These are phyloP conservation scores for Penicillium verhagenii DNA, from an alignment of 495 filamentous ascomycete genomes.

Conservation along the genomic window DNA sequence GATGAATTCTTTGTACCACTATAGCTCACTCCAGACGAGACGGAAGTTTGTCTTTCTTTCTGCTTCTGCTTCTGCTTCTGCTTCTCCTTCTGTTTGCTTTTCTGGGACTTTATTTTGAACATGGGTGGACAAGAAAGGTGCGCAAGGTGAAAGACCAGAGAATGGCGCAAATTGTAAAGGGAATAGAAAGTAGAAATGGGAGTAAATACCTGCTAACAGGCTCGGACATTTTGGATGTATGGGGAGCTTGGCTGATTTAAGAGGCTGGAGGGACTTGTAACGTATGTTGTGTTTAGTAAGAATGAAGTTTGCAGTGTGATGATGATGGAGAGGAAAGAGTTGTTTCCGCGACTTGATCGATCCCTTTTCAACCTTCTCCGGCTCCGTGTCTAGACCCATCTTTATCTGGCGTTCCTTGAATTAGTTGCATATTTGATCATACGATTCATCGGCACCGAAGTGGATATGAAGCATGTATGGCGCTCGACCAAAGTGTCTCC, in stretches of 20 bases:
- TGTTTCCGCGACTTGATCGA: neutral
- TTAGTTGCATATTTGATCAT: slow-evolving; percentile 4
- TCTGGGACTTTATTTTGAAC: slow-evolving; percentile 8
- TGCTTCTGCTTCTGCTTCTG: slow-evolving; percentile 13
- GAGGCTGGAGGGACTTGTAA: neutral
- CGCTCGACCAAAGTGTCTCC: slow-evolving; percentile 4
- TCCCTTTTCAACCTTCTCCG: slow-evolving; percentile 6
- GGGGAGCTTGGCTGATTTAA: neutral
- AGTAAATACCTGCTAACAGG: slow-evolving; percentile 10
- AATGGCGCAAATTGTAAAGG: neutral
- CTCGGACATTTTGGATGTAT: slow-evolving; percentile 6
- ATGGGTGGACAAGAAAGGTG: neutral
- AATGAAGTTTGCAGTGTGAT: neutral
- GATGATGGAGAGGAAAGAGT: slow-evolving; percentile 2
- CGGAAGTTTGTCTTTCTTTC: slow-evolving; percentile 1
- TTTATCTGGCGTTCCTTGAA: neutral
- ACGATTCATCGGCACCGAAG: slow-evolving; percentile 5
- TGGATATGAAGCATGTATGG: slow-evolving; percentile 1
- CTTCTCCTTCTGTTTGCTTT: slow-evolving; percentile 8
- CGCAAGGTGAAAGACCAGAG: neutral
- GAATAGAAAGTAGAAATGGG: slow-evolving; percentile 1
- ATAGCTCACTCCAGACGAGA: neutral
- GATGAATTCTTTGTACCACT: slow-evolving; percentile 7
- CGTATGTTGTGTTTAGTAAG: slow-evolving; percentile 1
- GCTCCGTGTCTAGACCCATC: neutral